A percentile compares a stretch with the other conserved stretches of the same genome.
Conservation (phyloP, 768 basidiomycete genomes). For the Calocera viscosa region DNA sequence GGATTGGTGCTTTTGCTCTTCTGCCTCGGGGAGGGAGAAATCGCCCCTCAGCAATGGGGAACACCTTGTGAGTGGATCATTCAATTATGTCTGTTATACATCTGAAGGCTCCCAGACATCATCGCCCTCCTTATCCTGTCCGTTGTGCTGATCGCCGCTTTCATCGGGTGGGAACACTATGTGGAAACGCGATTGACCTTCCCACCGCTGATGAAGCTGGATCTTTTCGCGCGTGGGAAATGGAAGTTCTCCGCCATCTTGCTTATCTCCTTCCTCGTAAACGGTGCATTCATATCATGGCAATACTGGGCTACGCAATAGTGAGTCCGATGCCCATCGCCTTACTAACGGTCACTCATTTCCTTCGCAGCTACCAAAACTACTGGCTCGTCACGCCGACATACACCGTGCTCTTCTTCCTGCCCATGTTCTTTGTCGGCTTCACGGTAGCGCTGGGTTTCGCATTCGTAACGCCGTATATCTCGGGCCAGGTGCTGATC, state of each 20-base stretch:
- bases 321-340: too few relatives aligned
- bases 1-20: conserved; percentile 63
- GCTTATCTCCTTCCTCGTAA: conserved; percentile 49
- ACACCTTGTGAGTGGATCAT: conserved; percentile 36
- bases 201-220: conserved; percentile 53
- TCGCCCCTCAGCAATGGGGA: conserved; percentile 47
- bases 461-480: conserved; percentile 42
- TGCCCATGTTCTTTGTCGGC: conserved; percentile 65
- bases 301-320: conserved; percentile 33
- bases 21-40: conserved; percentile 54
- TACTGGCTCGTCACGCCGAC: conserved; percentile 45
- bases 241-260: conserved; percentile 53
- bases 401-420: conserved; percentile 47
- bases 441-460: conserved; percentile 48
- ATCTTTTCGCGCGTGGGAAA: conserved; percentile 47
- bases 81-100: too few relatives aligned
- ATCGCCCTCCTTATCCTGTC: conserved; percentile 55
- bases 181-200: conserved; percentile 32
- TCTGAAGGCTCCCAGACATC: conserved; percentile 44
- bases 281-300: conserved; percentile 34
- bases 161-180: conserved; percentile 53
- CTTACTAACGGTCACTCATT: conserved; percentile 2
- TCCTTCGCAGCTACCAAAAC: conserved; percentile 46
- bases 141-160: conserved; percentile 41
- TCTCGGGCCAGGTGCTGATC: conserved; percentile 46